Conservation (phyloP, 2,329 filamentous ascomycete species). For the Neoascochyta sp. region DNA sequence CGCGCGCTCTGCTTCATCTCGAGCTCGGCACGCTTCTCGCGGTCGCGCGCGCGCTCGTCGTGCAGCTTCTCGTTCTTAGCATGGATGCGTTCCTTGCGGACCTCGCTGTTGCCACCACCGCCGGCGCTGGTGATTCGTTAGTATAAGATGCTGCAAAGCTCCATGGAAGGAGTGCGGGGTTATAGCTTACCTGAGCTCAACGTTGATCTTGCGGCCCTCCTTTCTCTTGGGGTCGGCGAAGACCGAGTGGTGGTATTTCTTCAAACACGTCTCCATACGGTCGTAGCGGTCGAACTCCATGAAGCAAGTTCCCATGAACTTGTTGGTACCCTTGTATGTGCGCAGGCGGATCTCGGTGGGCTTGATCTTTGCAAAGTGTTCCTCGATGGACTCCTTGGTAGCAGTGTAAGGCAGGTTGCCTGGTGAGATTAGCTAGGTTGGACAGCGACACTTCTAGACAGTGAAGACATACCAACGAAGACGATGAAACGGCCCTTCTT, state of each 20-base stretch:
- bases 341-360: constrained; percentile 62
- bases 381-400: constrained; percentile 63
- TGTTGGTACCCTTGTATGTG: constrained; percentile 37
- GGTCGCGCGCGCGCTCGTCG: constrained; percentile 58
- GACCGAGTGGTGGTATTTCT: constrained; percentile 81
- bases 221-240: constrained; percentile 61
- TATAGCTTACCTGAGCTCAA: constrained; percentile 72
- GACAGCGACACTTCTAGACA: background rate
- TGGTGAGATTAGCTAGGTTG: constrained; percentile 25
- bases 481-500: constrained; percentile 65
- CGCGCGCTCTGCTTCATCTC: constrained; percentile 39
- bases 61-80: constrained; percentile 83
- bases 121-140: constrained; percentile 58
- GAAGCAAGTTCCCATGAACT: constrained; percentile 48
- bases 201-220: constrained; percentile 74
- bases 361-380: constrained; percentile 74
- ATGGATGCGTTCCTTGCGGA: constrained; percentile 71
- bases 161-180: background rate
- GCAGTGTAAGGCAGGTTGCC: constrained; percentile 88
- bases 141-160: constrained; percentile 3
- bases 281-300: constrained; percentile 84
- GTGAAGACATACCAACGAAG: constrained; percentile 60
- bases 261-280: constrained; percentile 88
- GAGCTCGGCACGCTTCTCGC: constrained; percentile 45
- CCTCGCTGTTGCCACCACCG: constrained; percentile 73